These are phyloP conservation scores for Stromatinia cepivora DNA, from an alignment of 2,329 filamentous ascomycete genomes.

Conservation along the genomic window DNA sequence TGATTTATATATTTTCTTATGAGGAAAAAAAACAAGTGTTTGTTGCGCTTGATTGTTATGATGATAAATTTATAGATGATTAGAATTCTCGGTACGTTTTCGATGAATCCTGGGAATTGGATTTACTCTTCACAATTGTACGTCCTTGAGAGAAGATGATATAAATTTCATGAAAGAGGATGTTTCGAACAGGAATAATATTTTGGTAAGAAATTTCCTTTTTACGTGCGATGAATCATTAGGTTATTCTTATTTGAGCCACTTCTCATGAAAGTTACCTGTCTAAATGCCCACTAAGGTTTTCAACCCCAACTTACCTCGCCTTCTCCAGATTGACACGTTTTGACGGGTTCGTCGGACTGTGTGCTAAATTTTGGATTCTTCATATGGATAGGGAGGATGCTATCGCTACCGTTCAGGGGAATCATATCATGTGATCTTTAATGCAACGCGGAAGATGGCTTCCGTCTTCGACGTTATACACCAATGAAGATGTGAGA, in stretches of 20 bases:
- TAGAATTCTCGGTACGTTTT: too few species aligned
- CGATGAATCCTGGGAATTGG: too few species aligned
- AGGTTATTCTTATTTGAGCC: not conserved
- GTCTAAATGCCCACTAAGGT: too few species aligned
- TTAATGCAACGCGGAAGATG: not conserved
- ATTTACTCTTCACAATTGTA: too few species aligned
- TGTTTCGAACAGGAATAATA: not conserved
- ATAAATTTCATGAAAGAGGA: too few species aligned
- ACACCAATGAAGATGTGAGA: not conserved
- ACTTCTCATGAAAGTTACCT: not conserved
- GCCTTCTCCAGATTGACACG: not conserved
- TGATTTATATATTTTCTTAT: not conserved
- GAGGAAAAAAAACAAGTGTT: not conserved
- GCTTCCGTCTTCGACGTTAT: not conserved
- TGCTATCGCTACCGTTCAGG: not conserved
- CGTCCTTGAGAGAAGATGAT: too few species aligned
- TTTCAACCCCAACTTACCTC: not conserved
- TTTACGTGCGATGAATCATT: not conserved
- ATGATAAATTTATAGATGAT: not conserved
- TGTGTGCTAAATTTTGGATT: not conserved
- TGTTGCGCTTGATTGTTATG: not conserved
- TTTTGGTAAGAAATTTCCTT: not conserved
- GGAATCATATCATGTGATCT: not conserved
- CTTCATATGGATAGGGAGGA: not conserved
- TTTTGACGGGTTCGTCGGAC: not conserved